These are phyloP conservation scores for Eudorina sp. DNA, from an alignment of 139 green algal species.

Conservation along the genomic window DNA sequence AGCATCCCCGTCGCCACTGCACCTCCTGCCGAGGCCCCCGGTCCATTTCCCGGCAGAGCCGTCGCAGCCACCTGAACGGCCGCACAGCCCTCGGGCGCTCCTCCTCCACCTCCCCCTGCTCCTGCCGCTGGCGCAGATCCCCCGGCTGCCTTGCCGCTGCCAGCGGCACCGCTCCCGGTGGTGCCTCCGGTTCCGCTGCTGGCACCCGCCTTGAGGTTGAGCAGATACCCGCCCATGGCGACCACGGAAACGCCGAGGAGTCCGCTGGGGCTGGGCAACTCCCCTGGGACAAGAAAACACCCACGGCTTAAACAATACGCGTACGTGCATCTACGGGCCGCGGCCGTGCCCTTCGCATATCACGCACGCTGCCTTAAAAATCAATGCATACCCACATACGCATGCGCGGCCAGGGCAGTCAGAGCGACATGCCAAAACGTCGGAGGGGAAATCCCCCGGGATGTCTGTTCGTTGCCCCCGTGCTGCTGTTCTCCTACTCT, in stretches of 20 bases:
- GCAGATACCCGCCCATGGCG: constrained; percentile 59
- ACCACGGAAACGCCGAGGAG: constrained; percentile 62
- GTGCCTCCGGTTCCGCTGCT: not conserved
- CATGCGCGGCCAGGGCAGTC: too few species aligned
- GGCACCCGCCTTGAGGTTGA: constrained; percentile 38
- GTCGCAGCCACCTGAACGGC: not conserved
- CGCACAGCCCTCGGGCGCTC: not conserved
- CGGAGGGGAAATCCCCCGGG: too few species aligned
- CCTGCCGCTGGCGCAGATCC: not conserved
- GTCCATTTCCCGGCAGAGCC: not conserved
- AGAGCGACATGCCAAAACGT: too few species aligned
- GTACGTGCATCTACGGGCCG: too few species aligned
- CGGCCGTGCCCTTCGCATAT: too few species aligned
- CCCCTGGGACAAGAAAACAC: not conserved
- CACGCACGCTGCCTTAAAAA: too few species aligned
- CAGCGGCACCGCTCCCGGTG: not conserved
- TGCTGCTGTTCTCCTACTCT: too few species aligned
- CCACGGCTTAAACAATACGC: too few species aligned
- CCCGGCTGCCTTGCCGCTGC: not conserved
- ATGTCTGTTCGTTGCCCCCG: too few species aligned
- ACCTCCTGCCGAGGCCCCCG: not conserved
- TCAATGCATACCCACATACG: too few species aligned
- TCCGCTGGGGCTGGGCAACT: constrained; percentile 42
- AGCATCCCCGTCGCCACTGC: constrained; percentile 8
- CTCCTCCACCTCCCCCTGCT: not conserved